phyloP scores from a whole-genome alignment of 768 basidiomycete species.

The Pleurotus cornucopiae region DNA sequence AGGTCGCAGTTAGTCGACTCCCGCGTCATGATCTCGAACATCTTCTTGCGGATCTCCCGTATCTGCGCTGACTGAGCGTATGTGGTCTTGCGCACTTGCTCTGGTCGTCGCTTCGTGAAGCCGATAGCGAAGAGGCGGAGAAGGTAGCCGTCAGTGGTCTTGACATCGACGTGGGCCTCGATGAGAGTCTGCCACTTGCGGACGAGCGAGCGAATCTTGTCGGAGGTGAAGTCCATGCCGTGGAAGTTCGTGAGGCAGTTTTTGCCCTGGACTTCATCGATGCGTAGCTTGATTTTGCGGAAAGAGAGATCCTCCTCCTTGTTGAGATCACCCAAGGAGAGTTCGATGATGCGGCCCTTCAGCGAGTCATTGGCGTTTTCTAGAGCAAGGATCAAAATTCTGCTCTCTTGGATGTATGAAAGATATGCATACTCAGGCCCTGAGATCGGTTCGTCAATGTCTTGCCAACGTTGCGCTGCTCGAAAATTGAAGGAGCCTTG shows the following conservation, averaged over 20 bases:
- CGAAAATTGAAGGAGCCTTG: conserved; percentile 97
- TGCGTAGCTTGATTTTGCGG: conserved; percentile 98
- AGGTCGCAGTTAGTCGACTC: conserved; percentile 94
- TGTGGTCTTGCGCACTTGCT: conserved; percentile 98
- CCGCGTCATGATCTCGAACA: conserved; percentile 98
- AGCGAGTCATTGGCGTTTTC: conserved; percentile 99
- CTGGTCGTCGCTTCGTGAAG: conserved; percentile 95
- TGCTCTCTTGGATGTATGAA: no score
- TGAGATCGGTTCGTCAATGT: conserved; percentile 97
- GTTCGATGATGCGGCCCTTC: conserved; percentile 93
- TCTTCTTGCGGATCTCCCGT: conserved; percentile 97
- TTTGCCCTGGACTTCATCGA: conserved; percentile 96
- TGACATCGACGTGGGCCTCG: conserved; percentile 98
- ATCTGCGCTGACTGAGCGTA: conserved; percentile 96
- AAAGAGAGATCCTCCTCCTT: conserved; percentile 99
- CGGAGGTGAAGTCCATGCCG: conserved; percentile 99
- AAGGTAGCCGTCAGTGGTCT: conserved; percentile 99
- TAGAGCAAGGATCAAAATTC: conserved; percentile 23
- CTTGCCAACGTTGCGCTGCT: conserved; percentile 95
- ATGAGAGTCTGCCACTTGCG: conserved; percentile 99
- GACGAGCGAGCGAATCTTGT: conserved; percentile 99
- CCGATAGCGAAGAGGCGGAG: conserved; percentile 98
- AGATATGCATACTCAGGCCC: conserved; percentile 77
- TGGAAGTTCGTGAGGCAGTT: conserved; percentile 99
- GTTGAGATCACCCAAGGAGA: conserved; percentile 96